Evolutionary conservation across 2,329 filamentous ascomycete species (phyloP).

Genomic region (Drechslerella coelobrocha): DNA sequence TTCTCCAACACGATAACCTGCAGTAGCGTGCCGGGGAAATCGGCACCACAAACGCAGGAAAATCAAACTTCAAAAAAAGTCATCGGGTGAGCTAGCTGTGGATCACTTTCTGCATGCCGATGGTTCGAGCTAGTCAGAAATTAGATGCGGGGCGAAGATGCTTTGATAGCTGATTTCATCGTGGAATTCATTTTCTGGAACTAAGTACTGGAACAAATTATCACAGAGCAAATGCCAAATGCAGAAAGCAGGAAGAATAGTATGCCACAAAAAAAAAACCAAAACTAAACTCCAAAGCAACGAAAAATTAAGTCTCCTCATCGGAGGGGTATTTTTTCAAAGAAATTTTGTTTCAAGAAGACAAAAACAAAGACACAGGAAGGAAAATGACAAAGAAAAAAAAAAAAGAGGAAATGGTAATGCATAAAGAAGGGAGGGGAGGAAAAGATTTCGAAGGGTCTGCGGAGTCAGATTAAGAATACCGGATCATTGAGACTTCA

Average conservation of each 20-base stretch:
- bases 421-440: neutral
- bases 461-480: conserved; percentile 24
- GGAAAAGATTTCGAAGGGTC: conserved; percentile 16
- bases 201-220: neutral
- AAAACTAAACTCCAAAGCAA: neutral
- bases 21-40: conserved; percentile 50
- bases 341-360: neutral
- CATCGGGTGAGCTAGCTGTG: neutral
- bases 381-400: neutral
- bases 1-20: conserved; percentile 8
- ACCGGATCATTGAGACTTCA: conserved; percentile 21
- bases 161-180: conserved; percentile 3
- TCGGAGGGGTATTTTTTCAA: neutral
- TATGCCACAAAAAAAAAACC: neutral
- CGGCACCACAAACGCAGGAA: conserved; percentile 16
- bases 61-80: neutral
- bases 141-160: neutral
- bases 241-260: neutral
- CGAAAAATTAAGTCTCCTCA: neutral
- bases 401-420: conserved; percentile 16
- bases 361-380: neutral
- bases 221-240: conserved; percentile 4
- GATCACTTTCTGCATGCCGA: neutral
- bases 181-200: neutral
- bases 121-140: neutral